phyloP scores from a whole-genome alignment of 257 asterid genomes.

The Nemophila menziesii region DNA sequence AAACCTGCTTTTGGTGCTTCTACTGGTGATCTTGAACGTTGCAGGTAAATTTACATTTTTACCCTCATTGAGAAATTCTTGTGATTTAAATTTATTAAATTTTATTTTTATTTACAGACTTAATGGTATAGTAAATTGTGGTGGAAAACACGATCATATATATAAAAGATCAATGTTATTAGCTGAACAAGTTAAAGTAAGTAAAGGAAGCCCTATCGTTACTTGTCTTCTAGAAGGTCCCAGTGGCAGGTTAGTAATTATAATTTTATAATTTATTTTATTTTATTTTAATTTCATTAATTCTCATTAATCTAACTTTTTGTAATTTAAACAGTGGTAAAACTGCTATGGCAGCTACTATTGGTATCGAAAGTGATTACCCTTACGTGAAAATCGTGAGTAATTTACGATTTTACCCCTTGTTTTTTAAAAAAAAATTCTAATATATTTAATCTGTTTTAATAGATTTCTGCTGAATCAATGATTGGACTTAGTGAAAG shows the following conservation, averaged over 20 bases:
- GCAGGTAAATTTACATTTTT: slow-evolving; percentile 47
- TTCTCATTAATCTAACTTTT: not conserved
- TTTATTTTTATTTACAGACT: slow-evolving; percentile 33
- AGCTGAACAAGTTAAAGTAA: slow-evolving; percentile 89
- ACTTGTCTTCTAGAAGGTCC: slow-evolving; percentile 98
- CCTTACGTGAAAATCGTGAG: slow-evolving; percentile 97
- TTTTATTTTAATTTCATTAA: too few species aligned
- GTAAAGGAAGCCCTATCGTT: slow-evolving; percentile 80
- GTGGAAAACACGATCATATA: slow-evolving; percentile 70
- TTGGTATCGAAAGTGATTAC: slow-evolving; percentile 84
- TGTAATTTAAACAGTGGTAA: slow-evolving; percentile 70
- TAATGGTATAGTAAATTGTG: slow-evolving; percentile 79
- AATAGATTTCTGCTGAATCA: slow-evolving; percentile 90
- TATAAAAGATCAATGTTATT: slow-evolving; percentile 68
- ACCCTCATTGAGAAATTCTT: not conserved
- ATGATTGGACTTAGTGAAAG: slow-evolving; percentile 96
- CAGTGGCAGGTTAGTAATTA: slow-evolving; percentile 84
- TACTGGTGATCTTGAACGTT: slow-evolving; percentile 93
- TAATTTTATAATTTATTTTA: too few species aligned
- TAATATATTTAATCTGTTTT: slow-evolving; percentile 4
- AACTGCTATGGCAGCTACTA: slow-evolving; percentile 91
- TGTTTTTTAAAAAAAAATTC: not conserved
- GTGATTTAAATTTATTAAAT: not conserved
- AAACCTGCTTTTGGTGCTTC: slow-evolving; percentile 98
- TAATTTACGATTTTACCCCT: slow-evolving; percentile 10